These are phyloP conservation scores for Trichoderma virens DNA, from an alignment of 495 filamentous ascomycete genomes.

Conservation along the genomic window DNA sequence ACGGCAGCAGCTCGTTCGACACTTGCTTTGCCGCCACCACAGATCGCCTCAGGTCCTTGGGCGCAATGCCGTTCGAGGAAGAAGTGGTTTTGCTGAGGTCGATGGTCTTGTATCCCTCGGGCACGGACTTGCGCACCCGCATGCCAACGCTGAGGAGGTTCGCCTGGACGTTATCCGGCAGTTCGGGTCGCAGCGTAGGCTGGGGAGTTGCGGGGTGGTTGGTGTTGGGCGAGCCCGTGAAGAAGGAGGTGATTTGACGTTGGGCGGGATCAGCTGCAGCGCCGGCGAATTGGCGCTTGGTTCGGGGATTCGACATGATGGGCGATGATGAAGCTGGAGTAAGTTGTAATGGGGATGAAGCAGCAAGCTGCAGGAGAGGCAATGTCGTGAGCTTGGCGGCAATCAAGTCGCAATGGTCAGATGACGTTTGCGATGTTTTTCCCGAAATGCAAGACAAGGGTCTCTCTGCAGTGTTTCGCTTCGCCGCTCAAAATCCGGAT, in stretches of 20 bases:
- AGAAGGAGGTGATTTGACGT: slow-evolving; percentile 44
- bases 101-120: slow-evolving; percentile 82
- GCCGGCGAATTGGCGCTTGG: slow-evolving; percentile 44
- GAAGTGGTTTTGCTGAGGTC: slow-evolving; percentile 35
- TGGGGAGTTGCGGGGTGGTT: slow-evolving; percentile 18
- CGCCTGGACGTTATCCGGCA: slow-evolving; percentile 60
- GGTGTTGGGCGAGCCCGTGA: slow-evolving; percentile 20
- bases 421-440: slow-evolving; percentile 3
- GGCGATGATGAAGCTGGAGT: neutral
- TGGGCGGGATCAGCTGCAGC: slow-evolving; percentile 42
- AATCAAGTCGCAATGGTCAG: neutral
- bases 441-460: neutral
- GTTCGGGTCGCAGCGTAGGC: slow-evolving; percentile 34
- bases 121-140: slow-evolving; percentile 83
- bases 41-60: slow-evolving; percentile 11
- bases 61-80: slow-evolving; percentile 33
- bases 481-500: neutral
- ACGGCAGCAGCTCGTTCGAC: slow-evolving; percentile 57
- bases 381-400: neutral
- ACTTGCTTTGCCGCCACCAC: slow-evolving; percentile 20
- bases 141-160: slow-evolving; percentile 72
- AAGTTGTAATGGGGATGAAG: neutral
- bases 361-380: no score
- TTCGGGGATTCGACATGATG: slow-evolving; percentile 35
- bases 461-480: neutral